Conservation (phyloP, 306 rosid genomes). For the Vigna hirtella region DNA sequence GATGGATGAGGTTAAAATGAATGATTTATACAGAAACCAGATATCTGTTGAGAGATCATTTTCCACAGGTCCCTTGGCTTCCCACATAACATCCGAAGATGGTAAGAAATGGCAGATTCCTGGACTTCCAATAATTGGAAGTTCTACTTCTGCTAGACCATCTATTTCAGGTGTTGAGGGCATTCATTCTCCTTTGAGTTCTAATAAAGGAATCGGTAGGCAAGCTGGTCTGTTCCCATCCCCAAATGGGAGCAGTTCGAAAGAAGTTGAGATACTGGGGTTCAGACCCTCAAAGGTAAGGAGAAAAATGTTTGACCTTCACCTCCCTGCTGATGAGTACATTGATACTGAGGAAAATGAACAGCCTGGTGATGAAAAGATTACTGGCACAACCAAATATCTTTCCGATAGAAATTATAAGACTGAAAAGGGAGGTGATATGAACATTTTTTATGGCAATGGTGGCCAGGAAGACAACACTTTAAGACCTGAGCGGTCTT, state of each 20-base stretch:
- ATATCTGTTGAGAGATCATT: slow-evolving; percentile 61
- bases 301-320: slow-evolving; percentile 87
- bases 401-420: slow-evolving; percentile 52
- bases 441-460: slow-evolving; percentile 49
- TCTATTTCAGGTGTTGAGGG: slow-evolving; percentile 63
- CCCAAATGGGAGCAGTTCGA: slow-evolving; percentile 71
- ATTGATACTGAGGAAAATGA: slow-evolving; percentile 86
- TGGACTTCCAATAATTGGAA: slow-evolving; percentile 58
- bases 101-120: slow-evolving; percentile 63
- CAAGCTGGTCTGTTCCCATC: slow-evolving; percentile 60
- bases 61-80: slow-evolving; percentile 65
- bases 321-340: slow-evolving; percentile 92
- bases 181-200: slow-evolving; percentile 64
- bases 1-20: slow-evolving; percentile 80
- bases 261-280: slow-evolving; percentile 73
- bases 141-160: slow-evolving; percentile 62
- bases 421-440: slow-evolving; percentile 46
- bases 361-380: slow-evolving; percentile 61
- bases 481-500: slow-evolving; percentile 56
- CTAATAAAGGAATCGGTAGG: slow-evolving; percentile 55
- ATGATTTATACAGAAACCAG: slow-evolving; percentile 61
- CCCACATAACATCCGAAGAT: slow-evolving; percentile 70
- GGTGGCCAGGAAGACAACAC: slow-evolving; percentile 57
- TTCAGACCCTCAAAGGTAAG: slow-evolving; percentile 79
- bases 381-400: slow-evolving; percentile 45